These are phyloP conservation scores for Strombidium stylifer DNA, from an alignment of 73 alveolate species.

Conservation along the genomic window DNA sequence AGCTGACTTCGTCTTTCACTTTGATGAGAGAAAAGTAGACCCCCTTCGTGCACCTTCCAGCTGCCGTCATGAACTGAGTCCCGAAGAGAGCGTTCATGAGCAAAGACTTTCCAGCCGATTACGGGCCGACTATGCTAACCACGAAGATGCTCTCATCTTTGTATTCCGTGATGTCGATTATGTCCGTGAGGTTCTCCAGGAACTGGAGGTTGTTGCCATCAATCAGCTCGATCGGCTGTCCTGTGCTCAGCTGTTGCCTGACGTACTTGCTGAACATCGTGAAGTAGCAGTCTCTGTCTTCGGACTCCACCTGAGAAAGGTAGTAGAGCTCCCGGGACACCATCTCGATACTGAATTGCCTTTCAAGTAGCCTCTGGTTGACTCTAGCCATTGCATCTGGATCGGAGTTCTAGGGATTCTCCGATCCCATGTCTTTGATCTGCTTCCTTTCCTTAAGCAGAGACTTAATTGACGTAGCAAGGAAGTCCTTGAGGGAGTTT, in stretches of 20 bases:
- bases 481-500: conserved; percentile 1
- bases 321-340: conserved; percentile 17
- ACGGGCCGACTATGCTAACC: conserved; percentile 57
- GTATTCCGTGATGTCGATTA: neutral
- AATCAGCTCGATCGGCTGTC: conserved; percentile 29
- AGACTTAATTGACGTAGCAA: neutral
- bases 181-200: neutral
- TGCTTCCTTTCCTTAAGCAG: neutral
- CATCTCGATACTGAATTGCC: conserved; percentile 6
- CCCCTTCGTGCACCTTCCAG: conserved; percentile 67
- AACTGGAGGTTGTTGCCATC: conserved; percentile 29
- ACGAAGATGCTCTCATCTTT: conserved; percentile 12
- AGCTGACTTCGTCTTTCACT: neutral
- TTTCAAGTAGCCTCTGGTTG: neutral
- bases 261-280: neutral
- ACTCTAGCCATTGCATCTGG: neutral
- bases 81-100: conserved; percentile 50
- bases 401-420: neutral
- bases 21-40: conserved; percentile 53
- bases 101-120: conserved; percentile 58
- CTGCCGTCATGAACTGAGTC: conserved; percentile 51
- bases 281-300: neutral
- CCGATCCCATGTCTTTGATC: neutral
- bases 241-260: neutral
- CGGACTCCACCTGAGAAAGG: neutral